These are phyloP conservation scores for Monosporozyma solicola DNA, from an alignment of 805 yeast species.

Conservation along the genomic window DNA sequence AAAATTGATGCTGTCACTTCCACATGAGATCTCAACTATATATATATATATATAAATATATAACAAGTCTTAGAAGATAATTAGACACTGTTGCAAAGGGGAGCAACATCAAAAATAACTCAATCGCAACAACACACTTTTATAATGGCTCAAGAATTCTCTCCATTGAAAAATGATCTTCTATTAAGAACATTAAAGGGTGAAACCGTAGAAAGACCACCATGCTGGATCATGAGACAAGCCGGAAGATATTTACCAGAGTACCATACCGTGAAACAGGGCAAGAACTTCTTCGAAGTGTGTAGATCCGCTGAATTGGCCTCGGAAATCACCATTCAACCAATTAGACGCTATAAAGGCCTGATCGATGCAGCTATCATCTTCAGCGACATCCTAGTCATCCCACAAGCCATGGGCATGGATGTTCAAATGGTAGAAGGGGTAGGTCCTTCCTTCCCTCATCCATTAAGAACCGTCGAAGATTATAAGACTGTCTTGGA, in stretches of 20 bases:
- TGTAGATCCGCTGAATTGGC: constrained; percentile 94
- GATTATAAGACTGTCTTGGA: constrained; percentile 51
- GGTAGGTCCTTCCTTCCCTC: constrained; percentile 86
- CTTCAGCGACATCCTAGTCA: constrained; percentile 88
- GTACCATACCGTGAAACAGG: constrained; percentile 80
- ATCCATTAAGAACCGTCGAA: constrained; percentile 68
- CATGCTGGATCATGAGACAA: constrained; percentile 97
- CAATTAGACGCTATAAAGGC: constrained; percentile 81
- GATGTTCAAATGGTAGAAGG: constrained; percentile 89
- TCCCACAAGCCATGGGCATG: constrained; percentile 98
- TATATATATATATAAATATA: too few relatives aligned
- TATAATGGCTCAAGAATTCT: constrained; percentile 35
- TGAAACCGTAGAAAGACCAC: constrained; percentile 91
- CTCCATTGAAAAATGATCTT: constrained; percentile 80
- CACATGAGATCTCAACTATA: too few relatives aligned
- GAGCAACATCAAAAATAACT: too few relatives aligned
- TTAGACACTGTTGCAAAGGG: too few relatives aligned
- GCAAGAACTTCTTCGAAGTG: constrained; percentile 86
- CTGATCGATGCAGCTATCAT: constrained; percentile 94
- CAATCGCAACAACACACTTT: neutral
- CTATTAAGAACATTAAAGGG: constrained; percentile 87
- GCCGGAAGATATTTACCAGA: constrained; percentile 93
- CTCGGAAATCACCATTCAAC: constrained; percentile 90
- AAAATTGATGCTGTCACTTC: too few relatives aligned
- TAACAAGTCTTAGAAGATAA: too few relatives aligned